Evolutionary conservation across 1,284 basidiomycete species (phyloP).

Genomic region (Pseudozyma hubeiensis): DNA sequence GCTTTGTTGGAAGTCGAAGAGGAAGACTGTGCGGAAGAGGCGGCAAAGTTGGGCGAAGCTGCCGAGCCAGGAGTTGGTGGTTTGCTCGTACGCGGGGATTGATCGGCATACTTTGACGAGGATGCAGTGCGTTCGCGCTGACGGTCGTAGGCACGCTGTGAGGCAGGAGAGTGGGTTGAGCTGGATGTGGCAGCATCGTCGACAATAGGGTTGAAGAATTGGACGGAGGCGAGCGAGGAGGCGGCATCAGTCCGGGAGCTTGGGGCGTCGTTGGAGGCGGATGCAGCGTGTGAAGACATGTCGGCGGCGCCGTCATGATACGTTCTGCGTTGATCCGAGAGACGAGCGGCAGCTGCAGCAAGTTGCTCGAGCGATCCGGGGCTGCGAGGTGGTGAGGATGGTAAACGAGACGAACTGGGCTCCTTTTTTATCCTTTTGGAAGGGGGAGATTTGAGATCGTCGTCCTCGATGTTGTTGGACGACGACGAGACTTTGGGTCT

Average conservation of each 20-base stretch:
- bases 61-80: slow-evolving; percentile 3
- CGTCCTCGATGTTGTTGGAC: background rate
- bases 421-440: slow-evolving; percentile 13
- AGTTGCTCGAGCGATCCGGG: slow-evolving; percentile 47
- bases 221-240: slow-evolving; percentile 41
- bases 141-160: slow-evolving; percentile 9
- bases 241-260: slow-evolving; percentile 32
- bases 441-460: background rate
- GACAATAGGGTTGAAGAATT: slow-evolving; percentile 41
- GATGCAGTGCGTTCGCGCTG: slow-evolving; percentile 4
- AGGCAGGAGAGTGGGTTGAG: slow-evolving; percentile 18
- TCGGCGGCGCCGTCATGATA: slow-evolving; percentile 20
- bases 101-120: background rate
- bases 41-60: slow-evolving; percentile 7
- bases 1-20: slow-evolving; percentile 10
- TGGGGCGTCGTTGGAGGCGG: slow-evolving; percentile 25
- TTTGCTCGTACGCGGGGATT: slow-evolving; percentile 12
- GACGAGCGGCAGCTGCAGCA: slow-evolving; percentile 43
- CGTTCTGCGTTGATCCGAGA: slow-evolving; percentile 33
- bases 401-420: slow-evolving; percentile 15
- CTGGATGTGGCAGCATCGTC: slow-evolving; percentile 18
- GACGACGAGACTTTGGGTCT: slow-evolving; percentile 24
- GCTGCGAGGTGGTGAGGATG: slow-evolving; percentile 33
- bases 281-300: slow-evolving; percentile 20
- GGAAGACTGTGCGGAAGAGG: slow-evolving; percentile 8